Evolutionary conservation across 2,329 filamentous ascomycete species (phyloP), one percentile per base, ranked within the genome.

Genomic region (Aureobasidium vineae): DNA sequence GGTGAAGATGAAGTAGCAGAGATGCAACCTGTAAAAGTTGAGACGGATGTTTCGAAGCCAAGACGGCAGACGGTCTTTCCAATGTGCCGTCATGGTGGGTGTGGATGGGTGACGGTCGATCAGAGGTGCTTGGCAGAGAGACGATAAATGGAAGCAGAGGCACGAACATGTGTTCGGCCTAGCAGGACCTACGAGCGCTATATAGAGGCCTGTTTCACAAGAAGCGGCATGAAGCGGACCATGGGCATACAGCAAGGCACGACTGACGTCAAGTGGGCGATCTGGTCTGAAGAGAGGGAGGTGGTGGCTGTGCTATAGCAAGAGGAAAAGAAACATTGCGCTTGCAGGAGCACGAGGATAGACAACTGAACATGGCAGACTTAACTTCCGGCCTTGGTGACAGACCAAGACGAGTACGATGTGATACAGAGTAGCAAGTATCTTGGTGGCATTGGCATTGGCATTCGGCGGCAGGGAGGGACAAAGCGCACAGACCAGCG

Each of bases 1-100:
- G 11, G 56, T 63, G 47, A 69, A 36, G 45, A 70, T 57, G 56
- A 70, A 70, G 60, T 70, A 70, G n/a, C 41, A 50, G 11, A 70
- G 61, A 59, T 70, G 69, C 11, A 63, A 6, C 1, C 69, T 67
- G 50, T 70, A 70, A 40, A 67, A 67, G 40, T 67, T 67, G 45
- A 67, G 31, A 21, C 40, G 45, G 31, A 64, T 40, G n/a, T 52
- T 31, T n/a, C 41, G 50, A 15, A 65, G n/a, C 50, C 49, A 56
- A 45, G 50, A 65, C 36, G 47, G 47, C 13, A 43, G 38, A 21
- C 36, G 61, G 21, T 56, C 31, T 38, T 13, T 54, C 50, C 50
- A 54, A 21, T 38, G 31, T 38, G 31, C 50, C 31, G 19, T 4
- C 33, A 54, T 54, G 31, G 33, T 36, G 31, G 16, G 5, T 1